These are phyloP conservation scores for Rhododendron griersonianum DNA, from an alignment of 148 eudicot genomes.

Conservation along the genomic window DNA sequence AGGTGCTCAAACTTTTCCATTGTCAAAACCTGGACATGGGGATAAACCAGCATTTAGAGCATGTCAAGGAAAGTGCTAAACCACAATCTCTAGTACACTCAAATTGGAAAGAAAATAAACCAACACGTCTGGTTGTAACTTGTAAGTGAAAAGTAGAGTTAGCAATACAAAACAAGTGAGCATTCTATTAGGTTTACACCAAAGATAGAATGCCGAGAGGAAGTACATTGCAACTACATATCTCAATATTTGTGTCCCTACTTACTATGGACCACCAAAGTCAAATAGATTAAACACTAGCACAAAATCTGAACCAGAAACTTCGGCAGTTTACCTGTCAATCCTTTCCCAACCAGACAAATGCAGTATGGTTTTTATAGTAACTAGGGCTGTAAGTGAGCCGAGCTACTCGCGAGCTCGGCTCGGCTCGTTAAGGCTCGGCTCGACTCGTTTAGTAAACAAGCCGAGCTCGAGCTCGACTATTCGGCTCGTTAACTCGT, in stretches of 20 bases:
- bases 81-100: neutral
- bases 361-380: neutral
- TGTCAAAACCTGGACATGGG: slow-evolving; percentile 61
- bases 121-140: neutral
- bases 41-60: neutral
- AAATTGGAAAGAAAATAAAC: neutral
- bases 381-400: no score
- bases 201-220: neutral
- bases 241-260: neutral
- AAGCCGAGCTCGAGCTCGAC: no score
- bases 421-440: no score
- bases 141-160: neutral
- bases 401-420: no score
- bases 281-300: neutral
- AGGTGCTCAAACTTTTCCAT: slow-evolving; percentile 91
- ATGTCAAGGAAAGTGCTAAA: slow-evolving; percentile 1
- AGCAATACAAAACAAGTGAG: neutral
- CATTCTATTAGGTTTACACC: neutral
- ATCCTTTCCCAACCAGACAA: neutral
- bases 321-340: neutral
- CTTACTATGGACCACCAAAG: neutral
- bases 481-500: no score
- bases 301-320: neutral
- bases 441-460: no score
- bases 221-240: neutral